Evolutionary conservation across 2,329 filamentous ascomycete species (phyloP).

Genomic region (Ophiostoma triangulosporum): DNA sequence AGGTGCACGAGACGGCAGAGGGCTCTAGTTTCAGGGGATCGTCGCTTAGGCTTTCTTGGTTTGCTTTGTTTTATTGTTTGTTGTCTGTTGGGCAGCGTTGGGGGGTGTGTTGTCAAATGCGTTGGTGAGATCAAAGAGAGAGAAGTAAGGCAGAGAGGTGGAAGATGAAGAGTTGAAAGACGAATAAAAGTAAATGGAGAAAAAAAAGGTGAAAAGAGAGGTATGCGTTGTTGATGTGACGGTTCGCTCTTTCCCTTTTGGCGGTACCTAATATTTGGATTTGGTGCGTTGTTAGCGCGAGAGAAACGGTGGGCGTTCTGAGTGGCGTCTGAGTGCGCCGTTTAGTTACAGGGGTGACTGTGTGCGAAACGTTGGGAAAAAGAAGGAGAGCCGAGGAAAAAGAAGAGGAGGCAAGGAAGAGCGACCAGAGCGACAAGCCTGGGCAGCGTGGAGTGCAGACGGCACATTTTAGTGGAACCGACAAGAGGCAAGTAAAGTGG

Average conservation of each 20-base stretch:
- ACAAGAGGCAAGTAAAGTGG: too few relatives aligned
- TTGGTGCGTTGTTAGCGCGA: neutral
- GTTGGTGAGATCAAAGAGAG: neutral
- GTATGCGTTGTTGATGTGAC: slow-evolving; percentile 13
- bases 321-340: neutral
- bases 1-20: neutral
- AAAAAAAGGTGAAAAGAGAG: neutral
- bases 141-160: neutral
- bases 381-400: neutral
- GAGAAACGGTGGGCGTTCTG: neutral
- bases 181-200: slow-evolving; percentile 1
- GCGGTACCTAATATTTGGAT: neutral
- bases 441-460: neutral
- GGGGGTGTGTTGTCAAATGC: neutral
- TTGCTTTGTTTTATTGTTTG: neutral
- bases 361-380: neutral
- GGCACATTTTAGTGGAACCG: too few relatives aligned
- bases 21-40: neutral
- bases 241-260: slow-evolving; percentile 3
- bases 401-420: neutral
- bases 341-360: too few relatives aligned
- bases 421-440: neutral
- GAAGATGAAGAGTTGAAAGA: neutral
- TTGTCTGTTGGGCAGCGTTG: neutral
- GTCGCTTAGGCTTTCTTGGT: neutral